Base-by-base conservation (phyloP, 352 stramenopile species). In the Pythium periplocum region DNA sequence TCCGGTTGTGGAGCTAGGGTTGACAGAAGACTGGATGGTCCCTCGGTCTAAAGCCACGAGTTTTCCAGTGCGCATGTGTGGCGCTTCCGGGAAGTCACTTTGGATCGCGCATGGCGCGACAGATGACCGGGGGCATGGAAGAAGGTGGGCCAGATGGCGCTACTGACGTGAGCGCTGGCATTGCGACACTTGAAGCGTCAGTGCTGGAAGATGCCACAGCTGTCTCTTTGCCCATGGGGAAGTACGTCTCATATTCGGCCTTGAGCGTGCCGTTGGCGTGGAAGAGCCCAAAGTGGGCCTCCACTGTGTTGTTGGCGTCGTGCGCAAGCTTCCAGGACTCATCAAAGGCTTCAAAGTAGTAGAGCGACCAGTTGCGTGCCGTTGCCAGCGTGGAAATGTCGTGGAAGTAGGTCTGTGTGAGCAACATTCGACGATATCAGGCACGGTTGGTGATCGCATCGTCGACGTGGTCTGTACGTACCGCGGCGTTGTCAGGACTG, bases 271-370 rank as follows among this genome's bases (percentile, higher is more conserved):
- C 10, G 50, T 82, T 51, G 12, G 48, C 41, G 49, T 73, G 55
- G 55, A 82, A 86, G 12, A 89, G 61, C 5, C 78, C 78, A 44
- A 89, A 87, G 55, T 77, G 61, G 8, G 68, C 75, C 46, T 89
- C 78, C 42, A 89, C 78, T 0, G 70, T 75, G 57, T 69, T 62
- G 35, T 78, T 64, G 33, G 45, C 26, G 47, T 45, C 44, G 1
- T 62, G 48, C 51, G 31, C 46, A 1, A 68, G 53, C 61, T 87
- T 87, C 79, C 79, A 90, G 39, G 64, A 48, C 49, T 81, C 69
- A 34, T 90, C 79, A 32, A 86, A 87, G 6, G 68, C 75, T 40
- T 70, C 68, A 51, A 87, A 90, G 67, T 87, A 90, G 62, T 79
- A 90, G 65, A 75, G 86, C 42, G 71, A 66, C 68, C 76, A 75